These are phyloP conservation scores for Talaromyces trachyspermus DNA, from an alignment of 495 filamentous ascomycete species.

Conservation along the genomic window DNA sequence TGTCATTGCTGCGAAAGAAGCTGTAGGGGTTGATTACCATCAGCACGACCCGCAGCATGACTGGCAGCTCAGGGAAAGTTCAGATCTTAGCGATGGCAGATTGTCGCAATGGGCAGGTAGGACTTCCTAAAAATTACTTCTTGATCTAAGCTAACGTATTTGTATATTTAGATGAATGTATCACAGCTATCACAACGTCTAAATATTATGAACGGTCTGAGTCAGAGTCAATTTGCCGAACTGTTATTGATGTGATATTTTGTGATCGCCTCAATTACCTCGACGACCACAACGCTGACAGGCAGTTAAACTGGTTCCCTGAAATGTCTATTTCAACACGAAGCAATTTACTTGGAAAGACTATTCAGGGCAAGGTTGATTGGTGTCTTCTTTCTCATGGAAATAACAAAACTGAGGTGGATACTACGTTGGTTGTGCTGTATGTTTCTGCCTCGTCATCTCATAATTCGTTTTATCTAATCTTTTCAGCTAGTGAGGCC, in stretches of 20 bases:
- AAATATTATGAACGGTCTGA: background rate
- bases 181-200: background rate
- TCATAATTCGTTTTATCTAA: background rate
- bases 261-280: background rate
- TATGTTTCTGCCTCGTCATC: background rate
- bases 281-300: background rate
- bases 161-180: background rate
- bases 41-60: background rate
- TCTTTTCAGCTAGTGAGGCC: background rate
- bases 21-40: background rate
- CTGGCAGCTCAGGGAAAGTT: background rate
- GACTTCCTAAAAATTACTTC: background rate
- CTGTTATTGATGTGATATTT: background rate
- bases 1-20: background rate
- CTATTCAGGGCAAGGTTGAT: background rate
- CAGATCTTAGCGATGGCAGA: background rate
- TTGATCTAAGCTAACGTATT: background rate
- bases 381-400: background rate
- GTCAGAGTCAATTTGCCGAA: background rate
- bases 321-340: background rate
- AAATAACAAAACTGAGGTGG: background rate
- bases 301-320: background rate
- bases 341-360: background rate
- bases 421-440: slow-evolving; percentile 2
- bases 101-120: slow-evolving; percentile 4